Evolutionary conservation across 1,284 basidiomycete species (phyloP).

Genomic region (Marasmius fiardii): DNA sequence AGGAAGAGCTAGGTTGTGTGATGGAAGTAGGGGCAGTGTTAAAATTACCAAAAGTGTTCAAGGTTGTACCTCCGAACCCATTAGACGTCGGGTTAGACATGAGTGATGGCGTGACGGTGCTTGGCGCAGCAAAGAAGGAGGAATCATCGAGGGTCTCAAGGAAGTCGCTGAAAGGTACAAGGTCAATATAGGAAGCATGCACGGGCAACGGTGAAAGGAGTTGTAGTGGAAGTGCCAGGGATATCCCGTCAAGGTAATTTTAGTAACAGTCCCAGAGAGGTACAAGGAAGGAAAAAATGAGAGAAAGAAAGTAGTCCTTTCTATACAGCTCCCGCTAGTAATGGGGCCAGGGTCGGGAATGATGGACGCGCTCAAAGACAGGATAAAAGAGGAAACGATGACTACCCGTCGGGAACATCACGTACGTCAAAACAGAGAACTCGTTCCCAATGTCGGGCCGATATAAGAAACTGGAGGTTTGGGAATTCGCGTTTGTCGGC

Average conservation of each 20-base stretch:
- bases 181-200: background rate
- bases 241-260: background rate
- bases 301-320: constrained; percentile 1
- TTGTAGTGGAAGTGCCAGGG: background rate
- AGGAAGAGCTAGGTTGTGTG: constrained; percentile 17
- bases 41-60: constrained; percentile 18
- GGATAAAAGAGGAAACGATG: background rate
- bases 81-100: constrained; percentile 25
- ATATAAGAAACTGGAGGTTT: constrained; percentile 53
- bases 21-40: constrained; percentile 10
- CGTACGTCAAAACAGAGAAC: constrained; percentile 77
- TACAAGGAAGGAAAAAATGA: constrained; percentile 4
- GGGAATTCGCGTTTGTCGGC: constrained; percentile 43
- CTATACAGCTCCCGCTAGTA: no score
- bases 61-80: constrained; percentile 36
- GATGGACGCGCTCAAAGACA: no score
- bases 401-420: constrained; percentile 16
- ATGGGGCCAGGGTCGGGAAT: no score
- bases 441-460: constrained; percentile 76
- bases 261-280: background rate
- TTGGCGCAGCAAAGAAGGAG: constrained; percentile 59
- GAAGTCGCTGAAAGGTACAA: constrained; percentile 58
- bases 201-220: background rate
- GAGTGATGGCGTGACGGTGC: constrained; percentile 42
- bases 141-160: constrained; percentile 75